phyloP scores from a whole-genome alignment of 345 rosid genomes.

The Moricandia arvensis region DNA sequence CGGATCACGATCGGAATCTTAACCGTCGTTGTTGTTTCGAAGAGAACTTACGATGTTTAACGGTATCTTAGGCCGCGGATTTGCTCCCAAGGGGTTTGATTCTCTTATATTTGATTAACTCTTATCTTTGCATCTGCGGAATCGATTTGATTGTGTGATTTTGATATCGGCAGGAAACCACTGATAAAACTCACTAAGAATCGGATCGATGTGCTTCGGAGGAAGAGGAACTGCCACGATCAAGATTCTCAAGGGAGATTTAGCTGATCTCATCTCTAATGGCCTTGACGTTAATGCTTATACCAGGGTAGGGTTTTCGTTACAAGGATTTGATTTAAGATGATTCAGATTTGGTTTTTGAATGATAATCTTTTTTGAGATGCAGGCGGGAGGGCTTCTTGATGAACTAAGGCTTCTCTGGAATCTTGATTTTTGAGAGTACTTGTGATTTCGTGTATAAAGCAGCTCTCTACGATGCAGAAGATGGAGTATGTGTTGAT shows the following conservation, averaged over 20 bases:
- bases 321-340: background rate
- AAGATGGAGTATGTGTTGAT: conserved; percentile 51
- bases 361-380: background rate
- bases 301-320: conserved; percentile 54
- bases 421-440: conserved; percentile 73
- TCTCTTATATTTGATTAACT: conserved; percentile 5
- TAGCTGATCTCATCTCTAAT: conserved; percentile 84
- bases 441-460: conserved; percentile 61
- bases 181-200: conserved; percentile 71
- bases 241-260: conserved; percentile 80
- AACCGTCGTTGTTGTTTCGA: no score
- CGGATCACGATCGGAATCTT: background rate
- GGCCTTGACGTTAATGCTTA: conserved; percentile 83
- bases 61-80: conserved; percentile 83
- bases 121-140: background rate
- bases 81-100: conserved; percentile 65
- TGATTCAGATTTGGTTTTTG: background rate
- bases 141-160: background rate
- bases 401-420: conserved; percentile 58
- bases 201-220: conserved; percentile 82
- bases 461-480: conserved; percentile 69
- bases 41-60: conserved; percentile 64
- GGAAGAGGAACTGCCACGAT: conserved; percentile 83
- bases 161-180: conserved; percentile 57
- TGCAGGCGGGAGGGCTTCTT: conserved; percentile 79